These are phyloP conservation scores for Geotrichum aggregatum DNA, from an alignment of 1,139 yeast genomes.

Conservation along the genomic window DNA sequence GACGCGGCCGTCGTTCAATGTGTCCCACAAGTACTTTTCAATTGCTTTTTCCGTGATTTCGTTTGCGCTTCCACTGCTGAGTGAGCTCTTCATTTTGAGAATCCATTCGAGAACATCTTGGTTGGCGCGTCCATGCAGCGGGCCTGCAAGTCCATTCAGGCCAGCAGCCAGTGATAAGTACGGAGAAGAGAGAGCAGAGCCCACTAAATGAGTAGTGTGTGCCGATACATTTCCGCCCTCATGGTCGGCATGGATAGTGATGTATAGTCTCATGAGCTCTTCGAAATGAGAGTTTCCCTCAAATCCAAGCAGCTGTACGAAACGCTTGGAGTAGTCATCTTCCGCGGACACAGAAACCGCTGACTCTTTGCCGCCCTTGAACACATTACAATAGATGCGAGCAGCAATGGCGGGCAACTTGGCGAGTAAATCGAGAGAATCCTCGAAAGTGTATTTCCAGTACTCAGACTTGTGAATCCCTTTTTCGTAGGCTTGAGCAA, in stretches of 20 bases:
- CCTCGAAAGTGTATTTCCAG: constrained; percentile 67
- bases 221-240: constrained; percentile 99
- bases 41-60: constrained; percentile 70
- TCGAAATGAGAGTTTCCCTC: constrained; percentile 75
- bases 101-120: constrained; percentile 98
- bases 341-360: constrained; percentile 50
- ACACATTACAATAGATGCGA: constrained; percentile 61
- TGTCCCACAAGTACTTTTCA: constrained; percentile 90
- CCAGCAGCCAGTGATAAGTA: constrained; percentile 93
- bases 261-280: constrained; percentile 90
- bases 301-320: constrained; percentile 80
- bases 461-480: constrained; percentile 64
- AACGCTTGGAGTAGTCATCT: constrained; percentile 90
- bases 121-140: constrained; percentile 97
- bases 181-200: constrained; percentile 93
- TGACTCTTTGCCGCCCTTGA: constrained; percentile 69
- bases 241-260: constrained; percentile 96
- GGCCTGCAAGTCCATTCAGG: constrained; percentile 96
- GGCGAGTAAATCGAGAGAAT: constrained; percentile 59
- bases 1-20: constrained; percentile 89
- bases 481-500: constrained; percentile 58
- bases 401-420: constrained; percentile 65
- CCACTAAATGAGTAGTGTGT: constrained; percentile 95
- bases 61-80: constrained; percentile 51
- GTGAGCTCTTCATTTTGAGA: constrained; percentile 70